A percentile compares a stretch with the other conserved stretches of the same genome.
These are phyloP conservation scores for Aspergillus sp. DNA, from an alignment of 2,329 filamentous ascomycete genomes.

Conservation along the genomic window DNA sequence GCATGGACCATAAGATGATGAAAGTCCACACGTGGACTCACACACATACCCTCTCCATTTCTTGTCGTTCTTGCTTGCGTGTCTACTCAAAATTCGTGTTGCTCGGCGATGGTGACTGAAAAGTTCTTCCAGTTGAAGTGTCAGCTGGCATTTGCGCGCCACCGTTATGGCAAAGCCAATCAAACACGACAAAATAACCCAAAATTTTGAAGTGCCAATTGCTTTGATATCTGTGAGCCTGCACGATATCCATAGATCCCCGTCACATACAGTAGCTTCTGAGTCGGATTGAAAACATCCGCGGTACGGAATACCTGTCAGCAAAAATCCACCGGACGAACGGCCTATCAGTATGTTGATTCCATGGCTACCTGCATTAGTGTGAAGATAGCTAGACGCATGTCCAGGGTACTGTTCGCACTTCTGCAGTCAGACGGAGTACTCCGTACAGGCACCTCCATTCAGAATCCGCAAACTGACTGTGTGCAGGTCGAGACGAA, in stretches of 20 bases:
- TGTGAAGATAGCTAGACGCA: neutral
- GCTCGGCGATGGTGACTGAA: neutral
- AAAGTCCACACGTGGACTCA: neutral
- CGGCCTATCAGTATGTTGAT: neutral
- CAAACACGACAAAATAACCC: neutral
- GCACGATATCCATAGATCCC: neutral
- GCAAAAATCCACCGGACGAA: neutral
- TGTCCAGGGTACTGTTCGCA: neutral
- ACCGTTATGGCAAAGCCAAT: neutral
- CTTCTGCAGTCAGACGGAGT: neutral
- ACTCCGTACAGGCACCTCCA: neutral
- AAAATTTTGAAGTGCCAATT: neutral
- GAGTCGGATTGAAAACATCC: neutral
- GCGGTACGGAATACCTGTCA: neutral
- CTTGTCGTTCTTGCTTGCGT: neutral
- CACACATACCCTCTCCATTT: neutral
- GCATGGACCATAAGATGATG: neutral
- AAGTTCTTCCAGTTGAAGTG: neutral
- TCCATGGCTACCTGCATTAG: constrained; percentile 8
- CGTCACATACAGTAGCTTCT: neutral
- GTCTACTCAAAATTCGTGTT: neutral
- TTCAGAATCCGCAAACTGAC: neutral
- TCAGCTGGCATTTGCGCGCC: neutral
- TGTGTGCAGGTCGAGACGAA: neutral
- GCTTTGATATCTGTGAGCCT: neutral